Evolutionary conservation across 2,329 filamentous ascomycete genomes (phyloP), one percentile per base, ranked within the genome.

Genomic region (Talaromyces sp.): DNA sequence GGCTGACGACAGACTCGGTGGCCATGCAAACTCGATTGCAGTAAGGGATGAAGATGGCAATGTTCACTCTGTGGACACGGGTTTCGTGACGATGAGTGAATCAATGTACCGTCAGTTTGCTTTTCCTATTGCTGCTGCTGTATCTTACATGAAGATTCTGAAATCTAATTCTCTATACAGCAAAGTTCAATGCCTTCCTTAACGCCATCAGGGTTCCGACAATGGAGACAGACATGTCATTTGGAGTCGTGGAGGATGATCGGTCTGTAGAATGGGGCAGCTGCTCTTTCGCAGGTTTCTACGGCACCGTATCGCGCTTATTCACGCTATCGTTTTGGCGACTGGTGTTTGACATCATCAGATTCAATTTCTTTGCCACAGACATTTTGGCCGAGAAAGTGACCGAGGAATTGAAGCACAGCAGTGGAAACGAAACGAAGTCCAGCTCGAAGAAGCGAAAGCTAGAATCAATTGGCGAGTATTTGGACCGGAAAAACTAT

Each of bases 321-420:
- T 58, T 26, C 19, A 53, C n/a, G 7, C 59, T n/a, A 6, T 58
- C 35, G 49, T 57, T 61, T n/a, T 61, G 59, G 59, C 21, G 59
- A 4, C 35, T 61, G 55, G 35, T 54, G 31, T 61, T 61, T 38
- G 59, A 58, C 19, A 61, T 54, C 27, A 9, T 61, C 31, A 21
- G 49, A 1, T 58, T 61, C 49, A 61, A 61, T 24, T 29, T 57
- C 27, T 54, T 49, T 50, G 46, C 55, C 10, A 32, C 35, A 1
- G 55, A 57, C 5, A 61, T 61, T 7, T 50, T 58, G 19, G 26
- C 38, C 9, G 46, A 61, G 55, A 46, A 61, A 9, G 27, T 32
- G n/a, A 4, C 26, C 1, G 19, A 35, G 32, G 32, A 35, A 14
- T 6, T 35, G 32, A 35, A 35, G 13, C 32, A 14, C 3, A 17